phyloP scores from a whole-genome alignment of 2,329 filamentous ascomycete species.

The Aureobasidium sp. region DNA sequence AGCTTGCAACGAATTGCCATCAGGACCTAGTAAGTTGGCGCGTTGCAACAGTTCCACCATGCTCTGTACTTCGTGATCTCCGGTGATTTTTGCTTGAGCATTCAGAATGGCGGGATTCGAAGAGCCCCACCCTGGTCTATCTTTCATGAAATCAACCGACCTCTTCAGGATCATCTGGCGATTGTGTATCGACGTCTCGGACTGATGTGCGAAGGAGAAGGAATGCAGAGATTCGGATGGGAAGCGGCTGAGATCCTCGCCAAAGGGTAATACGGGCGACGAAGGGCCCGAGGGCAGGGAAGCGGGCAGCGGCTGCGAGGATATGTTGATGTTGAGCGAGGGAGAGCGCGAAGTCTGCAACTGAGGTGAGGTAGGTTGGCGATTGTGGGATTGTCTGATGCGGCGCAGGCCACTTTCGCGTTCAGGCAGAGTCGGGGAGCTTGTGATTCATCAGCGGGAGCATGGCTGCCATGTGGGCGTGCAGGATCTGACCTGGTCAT shows the following conservation, averaged over 20 bases:
- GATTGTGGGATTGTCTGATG: conserved; percentile 78
- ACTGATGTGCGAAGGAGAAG: conserved; percentile 95
- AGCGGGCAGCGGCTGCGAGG: conserved; percentile 43
- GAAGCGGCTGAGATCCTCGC: conserved; percentile 85
- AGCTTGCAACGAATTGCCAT: conserved; percentile 43
- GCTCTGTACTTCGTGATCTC: conserved; percentile 78
- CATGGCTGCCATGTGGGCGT: background rate
- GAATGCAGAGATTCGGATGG: conserved; percentile 95
- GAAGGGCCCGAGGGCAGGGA: conserved; percentile 53
- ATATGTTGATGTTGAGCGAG: conserved; percentile 61
- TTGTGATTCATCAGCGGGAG: background rate
- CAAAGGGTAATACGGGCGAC: conserved; percentile 62
- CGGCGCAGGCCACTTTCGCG: conserved; percentile 63
- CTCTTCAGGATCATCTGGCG: conserved; percentile 89
- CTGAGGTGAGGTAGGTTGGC: conserved; percentile 56
- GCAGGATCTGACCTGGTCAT: conserved; percentile 3
- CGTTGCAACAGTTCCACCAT: conserved; percentile 83
- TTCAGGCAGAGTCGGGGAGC: conserved; percentile 16
- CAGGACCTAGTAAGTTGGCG: conserved; percentile 67
- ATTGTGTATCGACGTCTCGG: conserved; percentile 83
- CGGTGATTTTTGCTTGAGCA: conserved; percentile 72
- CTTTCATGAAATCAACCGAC: conserved; percentile 93
- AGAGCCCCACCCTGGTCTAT: conserved; percentile 74
- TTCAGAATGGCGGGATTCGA: conserved; percentile 68
- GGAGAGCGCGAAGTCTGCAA: conserved; percentile 48